Evolutionary conservation across 495 filamentous ascomycete species (phyloP), one percentile per base, ranked within the genome.

Genomic region (Glonium stellatum): DNA sequence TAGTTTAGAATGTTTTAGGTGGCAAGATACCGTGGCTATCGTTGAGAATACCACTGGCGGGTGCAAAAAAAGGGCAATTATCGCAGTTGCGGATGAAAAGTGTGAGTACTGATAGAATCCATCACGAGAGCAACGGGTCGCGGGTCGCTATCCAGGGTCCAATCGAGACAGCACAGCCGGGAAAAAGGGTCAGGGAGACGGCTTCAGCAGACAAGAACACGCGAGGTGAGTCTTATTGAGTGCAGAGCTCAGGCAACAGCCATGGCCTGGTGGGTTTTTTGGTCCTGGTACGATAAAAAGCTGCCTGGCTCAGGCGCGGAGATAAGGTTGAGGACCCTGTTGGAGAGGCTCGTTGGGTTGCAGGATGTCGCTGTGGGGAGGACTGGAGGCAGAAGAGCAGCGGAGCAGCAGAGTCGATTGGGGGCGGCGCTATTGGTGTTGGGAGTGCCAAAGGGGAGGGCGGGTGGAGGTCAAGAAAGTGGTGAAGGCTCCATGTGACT

Each of bases 91-190:
- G 62, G 58, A 36, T 59, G 62, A 46, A 59, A 56, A 34, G 60
- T 55, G 52, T 55, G 46, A 55, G 37, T 54, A 56, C 51, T 62
- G 58, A 59, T 59, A 58, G 58, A 19, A 52, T 62, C 62, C 62
- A 68, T 68, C 65, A 67, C 65, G 65, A 61, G 65, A 57, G 57
- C 63, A 60, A 37, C 47, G 51, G 56, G 59, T 34, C 54, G 65
- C 27, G 44, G 49, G 50, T 61, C 23, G 58, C 59, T 64, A 41
- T 53, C 50, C 57, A 57, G 57, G 52, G 23, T 60, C 46, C 18
- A 41, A 25, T 23, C 8, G 50, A 46, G 53, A 59, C 49, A 42
- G 21, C 22, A 23, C 34, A n/a, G 53, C 34, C 48, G 27, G 37
- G 13, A 31, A 18, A 42, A 12, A n/a, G n/a, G n/a, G 61, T 56